Evolutionary conservation across 2,329 filamentous ascomycete genomes (phyloP).

Genomic region (Fusarium citri): DNA sequence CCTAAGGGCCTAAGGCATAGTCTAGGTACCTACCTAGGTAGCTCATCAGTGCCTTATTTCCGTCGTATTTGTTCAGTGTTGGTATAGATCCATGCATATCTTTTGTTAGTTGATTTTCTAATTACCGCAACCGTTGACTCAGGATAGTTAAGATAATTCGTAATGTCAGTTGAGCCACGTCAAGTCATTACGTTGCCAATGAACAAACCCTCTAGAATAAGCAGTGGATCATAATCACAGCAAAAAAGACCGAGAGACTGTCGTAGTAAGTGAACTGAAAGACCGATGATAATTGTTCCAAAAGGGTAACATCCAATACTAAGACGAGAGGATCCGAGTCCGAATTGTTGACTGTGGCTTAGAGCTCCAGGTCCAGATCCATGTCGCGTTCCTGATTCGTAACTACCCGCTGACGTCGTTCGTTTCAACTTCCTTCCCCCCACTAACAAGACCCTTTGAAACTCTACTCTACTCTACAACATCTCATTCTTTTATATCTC

Average conservation of each 20-base stretch:
- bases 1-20: neutral
- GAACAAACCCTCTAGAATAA: neutral
- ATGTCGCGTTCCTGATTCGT: constrained; percentile 23
- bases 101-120: neutral
- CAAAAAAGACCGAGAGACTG: neutral
- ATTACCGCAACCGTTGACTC: neutral
- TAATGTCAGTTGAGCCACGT: neutral
- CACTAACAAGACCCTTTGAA: constrained; percentile 15
- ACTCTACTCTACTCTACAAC: neutral
- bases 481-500: constrained; percentile 8
- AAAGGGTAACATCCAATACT: neutral
- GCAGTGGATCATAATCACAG: neutral
- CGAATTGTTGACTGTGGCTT: constrained; percentile 11
- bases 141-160: neutral
- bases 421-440: constrained; percentile 22
- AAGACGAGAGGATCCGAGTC: neutral
- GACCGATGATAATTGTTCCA: neutral
- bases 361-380: neutral
- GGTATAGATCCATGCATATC: neutral
- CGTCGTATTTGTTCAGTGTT: constrained; percentile 7
- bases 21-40: no score
- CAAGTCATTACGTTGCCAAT: neutral
- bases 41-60: constrained; percentile 10
- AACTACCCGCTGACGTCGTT: constrained; percentile 33
- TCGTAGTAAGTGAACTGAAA: neutral